phyloP scores from a whole-genome alignment of 1,284 basidiomycete species.

The Ceratobasidium sp. region DNA sequence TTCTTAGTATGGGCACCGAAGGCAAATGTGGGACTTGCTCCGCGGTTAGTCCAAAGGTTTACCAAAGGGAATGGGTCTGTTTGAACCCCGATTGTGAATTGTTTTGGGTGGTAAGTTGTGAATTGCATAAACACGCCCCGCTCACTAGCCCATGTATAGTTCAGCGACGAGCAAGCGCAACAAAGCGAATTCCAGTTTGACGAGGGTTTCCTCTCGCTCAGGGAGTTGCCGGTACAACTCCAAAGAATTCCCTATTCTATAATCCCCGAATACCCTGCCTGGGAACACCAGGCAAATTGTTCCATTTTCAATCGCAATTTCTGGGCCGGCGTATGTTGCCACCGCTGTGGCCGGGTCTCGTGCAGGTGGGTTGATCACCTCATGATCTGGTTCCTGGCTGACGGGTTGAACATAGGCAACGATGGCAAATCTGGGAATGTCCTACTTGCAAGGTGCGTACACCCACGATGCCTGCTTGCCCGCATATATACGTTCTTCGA shows the following conservation, averaged over 20 bases:
- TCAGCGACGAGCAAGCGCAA: neutral
- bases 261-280: slow-evolving; percentile 33
- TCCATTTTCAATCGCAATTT: slow-evolving; percentile 44
- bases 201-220: slow-evolving; percentile 19
- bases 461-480: neutral
- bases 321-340: slow-evolving; percentile 41
- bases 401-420: slow-evolving; percentile 14
- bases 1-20: neutral
- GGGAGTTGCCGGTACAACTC: slow-evolving; percentile 24
- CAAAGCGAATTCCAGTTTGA: slow-evolving; percentile 14
- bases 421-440: slow-evolving; percentile 40
- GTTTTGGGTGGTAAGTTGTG: slow-evolving; percentile 27
- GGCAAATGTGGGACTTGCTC: slow-evolving; percentile 2
- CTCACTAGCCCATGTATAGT: neutral
- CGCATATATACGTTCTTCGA: neutral
- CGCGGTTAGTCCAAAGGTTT: slow-evolving; percentile 32
- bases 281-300: slow-evolving; percentile 21
- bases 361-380: slow-evolving; percentile 17
- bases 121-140: neutral
- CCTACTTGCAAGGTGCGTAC: slow-evolving; percentile 25
- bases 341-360: slow-evolving; percentile 31
- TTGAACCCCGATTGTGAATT: slow-evolving; percentile 36
- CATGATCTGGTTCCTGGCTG: too few species aligned
- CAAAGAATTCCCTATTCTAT: slow-evolving; percentile 30
- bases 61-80: slow-evolving; percentile 14